Base-by-base conservation (phyloP, 2,329 filamentous ascomycete species). In the Blastomyces percursus region DNA sequence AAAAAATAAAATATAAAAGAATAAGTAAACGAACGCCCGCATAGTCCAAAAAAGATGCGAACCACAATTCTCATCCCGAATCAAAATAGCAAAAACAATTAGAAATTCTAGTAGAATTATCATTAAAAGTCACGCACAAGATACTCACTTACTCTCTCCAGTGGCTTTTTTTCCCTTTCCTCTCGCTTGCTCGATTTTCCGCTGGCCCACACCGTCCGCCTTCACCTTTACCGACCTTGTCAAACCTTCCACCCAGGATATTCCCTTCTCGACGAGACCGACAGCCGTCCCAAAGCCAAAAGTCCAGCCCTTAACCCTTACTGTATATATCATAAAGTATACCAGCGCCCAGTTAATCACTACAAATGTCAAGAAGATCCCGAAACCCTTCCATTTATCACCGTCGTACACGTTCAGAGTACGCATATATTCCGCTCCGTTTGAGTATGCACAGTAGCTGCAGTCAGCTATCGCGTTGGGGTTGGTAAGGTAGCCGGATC, bases 401-500 rank as follows among this genome's bases (percentile, higher is more conserved):
- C 40, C 61, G 7, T 46, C 51, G 8, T 55, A n/a, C 24, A 64
- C 52, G 38, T 60, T 63, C 30, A 64, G 61, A 16, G 40, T 52
- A 16, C 40, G 38, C 44, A 64, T 35, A 42, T 52, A 64, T 35
- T 64, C 57, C 2, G 32, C 35, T 9, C 63, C 61, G 27, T 38
- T 52, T 8, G 40, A 46, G 38, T 30, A 63, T 6, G 57, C 50
- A 38, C 63, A 64, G 56, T 60, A 60, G 16, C 73, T 72, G 70
- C 87, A 90, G 0, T 72, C 76, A 0, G 73, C 68, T 0, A 76
- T 84, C 0, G 81, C 84, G 3, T 84, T 78, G 0, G 86, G 84
- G 67, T 89, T 89, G 59, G 82, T 66, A 1, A 89, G 74, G 59
- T 84, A 70, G 0, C 72, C 68, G 0, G 84, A 84, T 87, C 88